These are phyloP conservation scores for Vararia minispora DNA, from an alignment of 768 basidiomycete species.

Conservation along the genomic window DNA sequence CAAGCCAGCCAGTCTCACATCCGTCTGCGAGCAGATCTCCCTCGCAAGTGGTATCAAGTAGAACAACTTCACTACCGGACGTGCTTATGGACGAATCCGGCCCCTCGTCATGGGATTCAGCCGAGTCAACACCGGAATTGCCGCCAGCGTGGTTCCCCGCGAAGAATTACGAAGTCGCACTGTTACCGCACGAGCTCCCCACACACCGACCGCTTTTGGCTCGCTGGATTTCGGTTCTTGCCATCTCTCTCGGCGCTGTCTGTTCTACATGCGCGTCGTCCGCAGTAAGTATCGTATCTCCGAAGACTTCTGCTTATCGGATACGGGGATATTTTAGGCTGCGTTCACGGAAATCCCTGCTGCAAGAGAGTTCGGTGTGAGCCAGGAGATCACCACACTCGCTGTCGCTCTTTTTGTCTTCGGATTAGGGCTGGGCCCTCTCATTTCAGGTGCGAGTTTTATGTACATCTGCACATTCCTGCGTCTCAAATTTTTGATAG, in stretches of 20 bases:
- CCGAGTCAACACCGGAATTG: too few species aligned
- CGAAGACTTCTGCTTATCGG: background rate
- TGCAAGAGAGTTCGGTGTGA: constrained; percentile 25
- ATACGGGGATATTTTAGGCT: constrained; percentile 14
- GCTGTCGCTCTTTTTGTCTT: constrained; percentile 29
- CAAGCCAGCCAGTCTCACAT: too few species aligned
- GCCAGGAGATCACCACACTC: constrained; percentile 28
- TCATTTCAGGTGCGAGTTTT: constrained; percentile 11
- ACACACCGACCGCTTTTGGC: constrained; percentile 10
- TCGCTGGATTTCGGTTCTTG: constrained; percentile 16
- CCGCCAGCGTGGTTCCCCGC: too few species aligned
- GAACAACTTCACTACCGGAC: too few species aligned
- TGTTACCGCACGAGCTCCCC: constrained; percentile 14
- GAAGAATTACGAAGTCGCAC: constrained; percentile 9
- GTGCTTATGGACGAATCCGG: too few species aligned
- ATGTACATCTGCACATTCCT: constrained; percentile 16
- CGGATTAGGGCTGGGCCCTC: constrained; percentile 22
- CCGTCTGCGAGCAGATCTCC: too few species aligned
- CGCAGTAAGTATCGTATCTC: constrained; percentile 8
- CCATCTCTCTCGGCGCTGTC: constrained; percentile 13
- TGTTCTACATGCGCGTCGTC: constrained; percentile 18
- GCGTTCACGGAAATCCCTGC: constrained; percentile 28
- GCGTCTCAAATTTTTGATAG: constrained; percentile 17
- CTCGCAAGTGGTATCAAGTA: too few species aligned
- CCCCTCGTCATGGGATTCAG: too few species aligned